Percentiles rank a stretch among this genome's conserved stretches.
phyloP scores from a whole-genome alignment of 164 flowering plant species.

The Aristolochia fimbriata region DNA sequence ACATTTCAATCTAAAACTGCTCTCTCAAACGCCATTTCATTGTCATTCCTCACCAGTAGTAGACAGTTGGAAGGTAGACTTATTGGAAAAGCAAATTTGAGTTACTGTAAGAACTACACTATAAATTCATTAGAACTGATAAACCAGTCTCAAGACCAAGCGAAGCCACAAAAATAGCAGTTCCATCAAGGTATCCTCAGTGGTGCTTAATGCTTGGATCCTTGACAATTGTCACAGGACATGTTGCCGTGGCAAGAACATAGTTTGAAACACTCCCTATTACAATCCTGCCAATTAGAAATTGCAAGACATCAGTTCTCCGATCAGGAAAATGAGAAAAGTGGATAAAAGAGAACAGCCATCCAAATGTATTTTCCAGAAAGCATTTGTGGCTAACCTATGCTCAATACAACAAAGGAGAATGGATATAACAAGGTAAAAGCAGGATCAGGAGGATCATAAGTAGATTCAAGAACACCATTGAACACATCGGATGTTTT shows the following conservation, averaged over 20 bases:
- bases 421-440: neutral
- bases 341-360: neutral
- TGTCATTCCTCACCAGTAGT: no score
- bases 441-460: neutral
- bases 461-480: neutral
- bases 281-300: constrained; percentile 21
- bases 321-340: neutral
- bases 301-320: neutral
- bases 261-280: constrained; percentile 45
- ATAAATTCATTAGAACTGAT: no score
- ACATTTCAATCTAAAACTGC: no score
- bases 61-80: no score
- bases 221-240: constrained; percentile 51
- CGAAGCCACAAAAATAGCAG: neutral
- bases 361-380: neutral
- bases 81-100: no score
- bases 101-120: no score
- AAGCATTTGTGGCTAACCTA: no score
- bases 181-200: no score
- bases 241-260: constrained; percentile 21
- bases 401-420: neutral
- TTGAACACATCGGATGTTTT: neutral
- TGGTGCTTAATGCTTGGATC: constrained; percentile 15
- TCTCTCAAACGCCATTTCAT: no score
- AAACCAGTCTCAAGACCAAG: neutral